Conservation (phyloP, 2,329 filamentous ascomycete species). For the Scopulariopsis brevicaulis region DNA sequence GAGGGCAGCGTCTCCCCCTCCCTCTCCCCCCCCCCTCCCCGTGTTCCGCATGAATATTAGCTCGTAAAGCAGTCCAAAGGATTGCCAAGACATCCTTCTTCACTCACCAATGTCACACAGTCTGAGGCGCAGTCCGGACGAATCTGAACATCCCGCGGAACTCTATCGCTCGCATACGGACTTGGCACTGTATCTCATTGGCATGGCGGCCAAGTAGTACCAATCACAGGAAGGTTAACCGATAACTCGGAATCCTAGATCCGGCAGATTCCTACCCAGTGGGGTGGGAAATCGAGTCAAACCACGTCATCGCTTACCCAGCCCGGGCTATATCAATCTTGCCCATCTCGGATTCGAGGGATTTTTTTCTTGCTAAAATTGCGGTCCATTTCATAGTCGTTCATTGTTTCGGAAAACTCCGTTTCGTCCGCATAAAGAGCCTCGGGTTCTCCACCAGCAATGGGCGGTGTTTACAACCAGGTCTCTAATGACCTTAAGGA, state of each 20-base stretch:
- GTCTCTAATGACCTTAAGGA: constrained; percentile 1
- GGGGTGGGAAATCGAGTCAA: background rate
- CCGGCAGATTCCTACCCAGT: background rate
- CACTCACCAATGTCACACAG: too few species aligned
- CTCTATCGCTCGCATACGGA: background rate
- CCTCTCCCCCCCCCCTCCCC: too few species aligned
- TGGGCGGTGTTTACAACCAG: background rate
- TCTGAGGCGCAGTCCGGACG: too few species aligned
- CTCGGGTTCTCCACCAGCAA: background rate
- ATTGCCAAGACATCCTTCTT: too few species aligned
- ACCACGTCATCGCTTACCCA: too few species aligned
- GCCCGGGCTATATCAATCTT: background rate
- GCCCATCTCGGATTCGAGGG: background rate
- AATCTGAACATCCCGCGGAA: background rate
- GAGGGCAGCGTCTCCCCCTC: too few species aligned
- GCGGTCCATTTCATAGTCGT: background rate
- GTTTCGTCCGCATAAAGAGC: background rate
- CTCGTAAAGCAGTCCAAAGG: too few species aligned
- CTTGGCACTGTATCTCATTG: background rate
- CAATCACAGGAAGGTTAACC: background rate
- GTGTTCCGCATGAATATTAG: too few species aligned
- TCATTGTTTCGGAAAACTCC: background rate
- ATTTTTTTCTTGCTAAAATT: background rate
- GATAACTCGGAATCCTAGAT: background rate
- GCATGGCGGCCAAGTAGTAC: background rate